Evolutionary conservation across 345 rosid species (phyloP).

Genomic region (Eutrema japonicum): DNA sequence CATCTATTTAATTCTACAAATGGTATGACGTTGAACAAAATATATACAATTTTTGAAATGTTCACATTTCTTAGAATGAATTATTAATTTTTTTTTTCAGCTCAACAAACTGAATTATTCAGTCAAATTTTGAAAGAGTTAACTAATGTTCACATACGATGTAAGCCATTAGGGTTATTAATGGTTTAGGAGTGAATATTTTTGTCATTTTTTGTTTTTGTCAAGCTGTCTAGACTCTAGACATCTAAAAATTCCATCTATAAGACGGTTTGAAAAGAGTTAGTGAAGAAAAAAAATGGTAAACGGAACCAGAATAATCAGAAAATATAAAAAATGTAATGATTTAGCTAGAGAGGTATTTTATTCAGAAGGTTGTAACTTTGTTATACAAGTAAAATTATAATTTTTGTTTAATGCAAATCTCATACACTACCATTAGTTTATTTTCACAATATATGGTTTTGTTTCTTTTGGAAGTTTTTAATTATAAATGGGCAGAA

Average conservation of each 20-base stretch:
- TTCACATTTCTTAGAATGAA: not conserved
- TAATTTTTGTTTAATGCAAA: not conserved
- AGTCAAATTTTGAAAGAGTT: too few relatives aligned
- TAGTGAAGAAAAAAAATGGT: not conserved
- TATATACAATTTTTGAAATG: not conserved
- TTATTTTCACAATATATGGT: not conserved
- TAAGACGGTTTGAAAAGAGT: too few relatives aligned
- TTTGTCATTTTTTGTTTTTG: not conserved
- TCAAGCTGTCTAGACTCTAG: not conserved
- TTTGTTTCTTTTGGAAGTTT: not conserved
- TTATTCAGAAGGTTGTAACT: not conserved
- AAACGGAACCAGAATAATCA: not conserved
- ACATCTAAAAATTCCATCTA: not conserved
- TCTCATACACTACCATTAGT: slow-evolving; percentile 2
- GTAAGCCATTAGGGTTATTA: not conserved
- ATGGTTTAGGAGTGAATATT: not conserved
- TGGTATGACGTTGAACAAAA: not conserved
- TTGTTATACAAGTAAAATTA: not conserved
- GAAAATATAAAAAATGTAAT: not conserved
- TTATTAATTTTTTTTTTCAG: too few relatives aligned
- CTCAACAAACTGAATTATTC: too few relatives aligned
- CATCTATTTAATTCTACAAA: not conserved
- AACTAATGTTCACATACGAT: not conserved
- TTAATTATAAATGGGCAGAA: not conserved
- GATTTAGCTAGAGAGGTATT: not conserved